These are phyloP conservation scores for Chlamydomonas eustigma DNA, from an alignment of 139 green algal species.

Conservation along the genomic window DNA sequence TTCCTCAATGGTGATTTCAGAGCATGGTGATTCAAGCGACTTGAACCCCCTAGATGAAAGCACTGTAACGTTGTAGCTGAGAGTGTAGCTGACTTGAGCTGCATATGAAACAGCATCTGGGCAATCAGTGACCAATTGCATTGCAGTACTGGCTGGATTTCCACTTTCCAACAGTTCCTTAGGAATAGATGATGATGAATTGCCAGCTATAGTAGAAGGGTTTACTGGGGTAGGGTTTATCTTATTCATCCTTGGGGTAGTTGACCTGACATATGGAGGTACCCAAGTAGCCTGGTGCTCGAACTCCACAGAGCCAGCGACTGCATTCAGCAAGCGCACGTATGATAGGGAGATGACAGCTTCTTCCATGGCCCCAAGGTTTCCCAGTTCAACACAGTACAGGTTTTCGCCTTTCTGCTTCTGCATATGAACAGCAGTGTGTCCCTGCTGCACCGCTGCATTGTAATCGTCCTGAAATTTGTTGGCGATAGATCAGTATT, in stretches of 20 bases:
- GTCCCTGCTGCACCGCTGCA: conserved; percentile 22
- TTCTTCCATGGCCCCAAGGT: conserved; percentile 27
- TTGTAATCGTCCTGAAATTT: conserved; percentile 13
- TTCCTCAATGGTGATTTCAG: not conserved
- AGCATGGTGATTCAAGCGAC: conserved; percentile 12
- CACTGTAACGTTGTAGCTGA: conserved; percentile 21
- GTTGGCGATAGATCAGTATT: not conserved
- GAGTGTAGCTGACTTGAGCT: conserved; percentile 18
- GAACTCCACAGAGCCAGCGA: conserved; percentile 29
- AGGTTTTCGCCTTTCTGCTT: conserved; percentile 15
- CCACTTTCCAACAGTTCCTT: too few relatives aligned
- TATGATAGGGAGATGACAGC: conserved; percentile 25
- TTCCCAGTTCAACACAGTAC: conserved; percentile 33
- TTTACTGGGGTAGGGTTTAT: too few relatives aligned
- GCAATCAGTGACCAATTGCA: not conserved
- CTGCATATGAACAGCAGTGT: conserved; percentile 26
- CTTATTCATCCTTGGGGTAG: too few relatives aligned
- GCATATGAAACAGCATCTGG: conserved; percentile 6
- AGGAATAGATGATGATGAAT: too few relatives aligned
- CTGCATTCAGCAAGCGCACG: conserved; percentile 27
- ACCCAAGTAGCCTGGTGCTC: conserved; percentile 38
- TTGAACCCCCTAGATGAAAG: conserved; percentile 3
- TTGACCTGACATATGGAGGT: conserved; percentile 23
- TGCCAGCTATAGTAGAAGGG: too few relatives aligned
- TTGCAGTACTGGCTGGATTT: too few relatives aligned